Evolutionary conservation across 2,329 filamentous ascomycete species (phyloP).

Genomic region (Orbilia blumenaviensis): DNA sequence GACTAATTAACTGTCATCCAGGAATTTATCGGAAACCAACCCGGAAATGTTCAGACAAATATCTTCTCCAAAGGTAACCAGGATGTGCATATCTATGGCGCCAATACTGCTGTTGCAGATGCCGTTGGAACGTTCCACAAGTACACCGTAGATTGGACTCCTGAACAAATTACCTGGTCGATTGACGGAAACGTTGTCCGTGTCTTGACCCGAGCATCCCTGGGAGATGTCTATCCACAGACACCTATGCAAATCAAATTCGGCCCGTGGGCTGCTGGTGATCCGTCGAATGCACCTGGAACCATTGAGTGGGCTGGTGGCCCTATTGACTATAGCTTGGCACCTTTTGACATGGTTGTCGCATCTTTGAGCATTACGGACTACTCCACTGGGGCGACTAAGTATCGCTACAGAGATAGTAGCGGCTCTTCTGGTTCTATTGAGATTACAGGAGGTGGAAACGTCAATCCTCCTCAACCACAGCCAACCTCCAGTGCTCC

Average conservation of each 20-base stretch:
- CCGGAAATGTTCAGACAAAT: constrained; percentile 84
- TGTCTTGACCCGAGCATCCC: constrained; percentile 70
- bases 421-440: constrained; percentile 85
- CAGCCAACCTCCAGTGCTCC: constrained; percentile 13
- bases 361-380: constrained; percentile 80
- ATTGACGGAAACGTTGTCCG: constrained; percentile 83
- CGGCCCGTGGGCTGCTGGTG: constrained; percentile 90
- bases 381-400: constrained; percentile 83
- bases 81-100: constrained; percentile 83
- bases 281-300: constrained; percentile 77
- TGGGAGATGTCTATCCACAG: constrained; percentile 74
- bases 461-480: constrained; percentile 63
- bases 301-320: constrained; percentile 91
- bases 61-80: constrained; percentile 95
- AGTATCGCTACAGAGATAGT: constrained; percentile 82
- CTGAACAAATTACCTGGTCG: constrained; percentile 83
- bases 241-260: constrained; percentile 95
- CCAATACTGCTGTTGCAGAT: constrained; percentile 77
- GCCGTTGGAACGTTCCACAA: constrained; percentile 79
- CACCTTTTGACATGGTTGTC: constrained; percentile 87
- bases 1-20: neutral
- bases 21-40: constrained; percentile 86
- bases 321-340: constrained; percentile 80
- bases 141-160: constrained; percentile 91
- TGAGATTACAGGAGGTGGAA: constrained; percentile 75